Evolutionary conservation across 768 basidiomycete genomes (phyloP).

Genomic region (Leccinum olivaceopallidum): DNA sequence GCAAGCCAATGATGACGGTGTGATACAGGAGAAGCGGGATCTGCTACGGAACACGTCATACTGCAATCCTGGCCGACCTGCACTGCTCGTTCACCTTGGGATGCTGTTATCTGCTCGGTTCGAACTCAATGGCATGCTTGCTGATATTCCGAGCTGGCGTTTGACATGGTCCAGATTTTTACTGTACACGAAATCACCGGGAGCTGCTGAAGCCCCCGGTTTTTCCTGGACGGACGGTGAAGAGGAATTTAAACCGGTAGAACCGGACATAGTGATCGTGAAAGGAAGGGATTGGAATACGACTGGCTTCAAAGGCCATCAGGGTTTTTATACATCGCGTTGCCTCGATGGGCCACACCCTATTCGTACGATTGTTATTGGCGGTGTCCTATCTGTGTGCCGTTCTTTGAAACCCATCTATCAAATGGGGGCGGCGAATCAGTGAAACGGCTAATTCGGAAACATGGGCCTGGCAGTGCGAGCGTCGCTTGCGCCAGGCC

Average conservation of each 20-base stretch:
- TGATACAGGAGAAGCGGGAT: no score
- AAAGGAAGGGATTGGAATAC: background rate
- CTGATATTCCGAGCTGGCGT: slow-evolving; percentile 15
- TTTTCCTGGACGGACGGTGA: slow-evolving; percentile 2
- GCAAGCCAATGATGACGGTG: no score
- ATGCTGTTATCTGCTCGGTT: no score
- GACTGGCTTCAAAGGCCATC: background rate
- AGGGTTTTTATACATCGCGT: background rate
- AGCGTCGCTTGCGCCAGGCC: background rate
- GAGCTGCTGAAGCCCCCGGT: background rate
- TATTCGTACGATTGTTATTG: no score
- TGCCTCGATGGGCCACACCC: no score
- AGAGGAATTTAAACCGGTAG: background rate
- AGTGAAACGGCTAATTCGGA: background rate
- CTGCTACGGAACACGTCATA: no score
- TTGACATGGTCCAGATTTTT: slow-evolving; percentile 18
- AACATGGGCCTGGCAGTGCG: background rate
- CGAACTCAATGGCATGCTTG: no score
- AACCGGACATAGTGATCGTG: slow-evolving; percentile 1
- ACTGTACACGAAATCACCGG: slow-evolving; percentile 18
- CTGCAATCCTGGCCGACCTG: no score
- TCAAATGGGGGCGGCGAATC: background rate
- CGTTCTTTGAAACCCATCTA: no score
- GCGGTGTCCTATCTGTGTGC: no score
- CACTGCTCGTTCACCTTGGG: no score